Percentiles rank a stretch among this genome's conserved stretches.
These are phyloP conservation scores for Polyplosphaeria fusca DNA, from an alignment of 495 filamentous ascomycete genomes.

Conservation along the genomic window DNA sequence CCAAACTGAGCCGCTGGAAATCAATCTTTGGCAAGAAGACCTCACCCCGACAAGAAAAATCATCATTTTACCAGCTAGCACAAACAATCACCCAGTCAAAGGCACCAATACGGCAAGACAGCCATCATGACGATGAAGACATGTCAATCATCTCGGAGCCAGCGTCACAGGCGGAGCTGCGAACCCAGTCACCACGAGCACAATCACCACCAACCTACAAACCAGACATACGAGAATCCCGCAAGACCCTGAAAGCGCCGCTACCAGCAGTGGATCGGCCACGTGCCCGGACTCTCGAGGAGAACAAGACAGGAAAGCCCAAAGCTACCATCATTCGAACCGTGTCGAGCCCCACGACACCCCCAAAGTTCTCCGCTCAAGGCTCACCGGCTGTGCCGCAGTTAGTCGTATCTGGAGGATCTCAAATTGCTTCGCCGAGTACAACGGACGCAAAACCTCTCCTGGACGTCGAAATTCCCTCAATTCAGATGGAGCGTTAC, in stretches of 20 bases:
- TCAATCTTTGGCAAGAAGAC: slow-evolving; percentile 51
- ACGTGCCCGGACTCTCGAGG: slow-evolving; percentile 5
- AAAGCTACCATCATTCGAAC: slow-evolving; percentile 14
- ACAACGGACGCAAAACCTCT: slow-evolving; percentile 29
- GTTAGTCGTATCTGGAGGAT: slow-evolving; percentile 23
- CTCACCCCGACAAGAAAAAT: slow-evolving; percentile 31
- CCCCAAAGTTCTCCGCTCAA: slow-evolving; percentile 17
- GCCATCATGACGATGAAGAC: slow-evolving; percentile 21
- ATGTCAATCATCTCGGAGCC: slow-evolving; percentile 2
- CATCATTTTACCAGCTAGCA: slow-evolving; percentile 37
- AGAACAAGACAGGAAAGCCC: background rate
- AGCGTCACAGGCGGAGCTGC: slow-evolving; percentile 9
- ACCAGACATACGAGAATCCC: slow-evolving; percentile 24
- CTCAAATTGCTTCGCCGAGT: slow-evolving; percentile 10
- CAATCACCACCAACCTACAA: slow-evolving; percentile 21
- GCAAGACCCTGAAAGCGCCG: slow-evolving; percentile 13
- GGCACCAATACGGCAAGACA: slow-evolving; percentile 21
- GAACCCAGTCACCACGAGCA: background rate
- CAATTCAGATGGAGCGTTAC: slow-evolving; percentile 79
- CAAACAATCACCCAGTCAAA: slow-evolving; percentile 9
- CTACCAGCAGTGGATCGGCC: slow-evolving; percentile 8
- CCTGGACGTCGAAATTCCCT: slow-evolving; percentile 78
- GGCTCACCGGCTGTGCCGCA: slow-evolving; percentile 30
- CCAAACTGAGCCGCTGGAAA: slow-evolving; percentile 57
- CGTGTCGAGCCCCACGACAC: slow-evolving; percentile 24